phyloP scores from a whole-genome alignment of 148 eudicot genomes.

The Cornus suecica region DNA sequence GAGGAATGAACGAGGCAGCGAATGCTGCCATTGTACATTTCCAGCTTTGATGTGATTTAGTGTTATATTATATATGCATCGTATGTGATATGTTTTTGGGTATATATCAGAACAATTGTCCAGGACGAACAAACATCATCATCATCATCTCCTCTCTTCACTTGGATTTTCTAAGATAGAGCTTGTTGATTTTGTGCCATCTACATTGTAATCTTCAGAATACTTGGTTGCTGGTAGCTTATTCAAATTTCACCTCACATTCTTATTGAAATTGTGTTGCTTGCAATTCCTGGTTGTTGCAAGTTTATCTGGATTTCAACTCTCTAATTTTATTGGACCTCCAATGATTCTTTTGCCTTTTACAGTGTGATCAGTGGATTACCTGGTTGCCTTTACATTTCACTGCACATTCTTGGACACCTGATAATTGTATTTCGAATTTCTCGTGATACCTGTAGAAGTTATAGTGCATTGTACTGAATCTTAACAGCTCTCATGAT shows the following conservation, averaged over 20 bases:
- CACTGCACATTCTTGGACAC: background rate
- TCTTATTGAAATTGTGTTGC: too few species aligned
- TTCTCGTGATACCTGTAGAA: background rate
- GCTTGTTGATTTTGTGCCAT: constrained; percentile 1
- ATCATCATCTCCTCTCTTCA: background rate
- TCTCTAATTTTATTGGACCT: too few species aligned
- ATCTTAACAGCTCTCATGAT: background rate
- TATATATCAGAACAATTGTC: too few species aligned
- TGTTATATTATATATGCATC: background rate
- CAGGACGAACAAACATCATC: background rate
- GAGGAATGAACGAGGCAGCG: background rate
- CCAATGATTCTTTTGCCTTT: background rate
- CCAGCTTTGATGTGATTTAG: background rate
- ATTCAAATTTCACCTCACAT: background rate
- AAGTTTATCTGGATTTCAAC: too few species aligned
- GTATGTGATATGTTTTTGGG: too few species aligned
- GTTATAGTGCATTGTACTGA: background rate
- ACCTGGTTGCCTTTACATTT: background rate
- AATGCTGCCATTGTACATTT: background rate
- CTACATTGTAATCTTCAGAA: background rate
- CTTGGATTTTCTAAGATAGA: background rate
- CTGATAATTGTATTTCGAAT: background rate
- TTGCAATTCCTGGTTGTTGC: too few species aligned
- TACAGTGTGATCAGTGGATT: background rate
- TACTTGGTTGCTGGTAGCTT: background rate